Conservation (phyloP, 164 flowering plant species). For the Chimonanthus salicifolius region DNA sequence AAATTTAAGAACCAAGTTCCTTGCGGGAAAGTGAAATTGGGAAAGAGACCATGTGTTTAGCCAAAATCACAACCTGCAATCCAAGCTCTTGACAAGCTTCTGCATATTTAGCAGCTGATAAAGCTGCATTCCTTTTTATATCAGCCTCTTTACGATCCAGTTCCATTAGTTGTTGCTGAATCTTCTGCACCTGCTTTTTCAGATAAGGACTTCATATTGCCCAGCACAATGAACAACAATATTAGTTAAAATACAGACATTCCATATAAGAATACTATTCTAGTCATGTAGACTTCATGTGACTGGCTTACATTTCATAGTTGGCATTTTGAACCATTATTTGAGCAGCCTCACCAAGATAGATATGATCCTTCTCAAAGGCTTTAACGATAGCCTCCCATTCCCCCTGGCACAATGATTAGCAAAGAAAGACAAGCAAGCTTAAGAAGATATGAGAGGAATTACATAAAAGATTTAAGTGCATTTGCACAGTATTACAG, state of each 20-base stretch:
- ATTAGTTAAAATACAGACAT: constrained; percentile 1
- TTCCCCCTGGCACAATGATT: constrained; percentile 53
- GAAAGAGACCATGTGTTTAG: constrained; percentile 1
- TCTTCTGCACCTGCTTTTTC: constrained; percentile 93
- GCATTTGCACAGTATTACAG: constrained; percentile 4
- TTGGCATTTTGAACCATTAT: constrained; percentile 86
- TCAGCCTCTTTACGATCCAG: constrained; percentile 91
- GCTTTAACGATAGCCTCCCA: constrained; percentile 90
- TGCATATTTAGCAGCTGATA: constrained; percentile 79
- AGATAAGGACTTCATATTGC: constrained; percentile 69
- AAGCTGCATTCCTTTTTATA: constrained; percentile 74
- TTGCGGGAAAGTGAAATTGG: not conserved
- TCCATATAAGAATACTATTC: not conserved
- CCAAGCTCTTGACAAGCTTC: constrained; percentile 98
- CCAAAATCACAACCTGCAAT: constrained; percentile 56
- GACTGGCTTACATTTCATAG: constrained; percentile 80
- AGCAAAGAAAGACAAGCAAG: constrained; percentile 1
- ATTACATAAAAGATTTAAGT: not conserved
- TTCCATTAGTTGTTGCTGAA: constrained; percentile 86
- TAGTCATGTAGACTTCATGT: not conserved
- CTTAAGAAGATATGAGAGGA: not conserved
- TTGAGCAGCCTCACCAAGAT: constrained; percentile 97
- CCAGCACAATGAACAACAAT: not conserved
- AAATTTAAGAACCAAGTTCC: not conserved
- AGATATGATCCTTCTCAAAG: constrained; percentile 83